Evolutionary conservation across 129 eudicot species (phyloP), one percentile per base, ranked within the genome.

Genomic region (Gnaphalium uliginosum): DNA sequence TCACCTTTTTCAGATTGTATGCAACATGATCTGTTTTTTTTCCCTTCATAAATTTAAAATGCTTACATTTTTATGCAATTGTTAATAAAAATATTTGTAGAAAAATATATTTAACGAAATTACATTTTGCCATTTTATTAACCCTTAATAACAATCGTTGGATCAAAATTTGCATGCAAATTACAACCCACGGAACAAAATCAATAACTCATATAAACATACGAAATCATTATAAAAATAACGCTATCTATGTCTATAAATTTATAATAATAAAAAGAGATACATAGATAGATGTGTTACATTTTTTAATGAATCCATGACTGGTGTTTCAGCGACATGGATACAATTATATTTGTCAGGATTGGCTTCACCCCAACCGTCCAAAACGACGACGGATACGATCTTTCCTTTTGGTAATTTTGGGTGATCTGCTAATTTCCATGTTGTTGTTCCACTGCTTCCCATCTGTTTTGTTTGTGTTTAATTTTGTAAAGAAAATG

Each of bases 331-430:
- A 35, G 98, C 98, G 29, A 86, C 85, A 81, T 89, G 94, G 85
- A 93, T 93, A 66, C 97, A 90, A 66, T 93, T 93, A 58, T 83
- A 93, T 72, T 88, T 51, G 67, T 93, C 79, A 2, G 92, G 89
- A 0, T 84, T 60, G 33, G 97, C 98, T 83, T 93, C 98, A 17
- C 97, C 98, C 98, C 98, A 93, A 8, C 98, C 98, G 74, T 93
- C 98, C 80, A 93, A 82, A 32, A 93, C 97, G 25, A 93, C 73
- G 78, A 93, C 62, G 14, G 91, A 97, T 23, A 93, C 32, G n/a
- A 71, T 71, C 84, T 90, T 93, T 25, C 89, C 98, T 81, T 93
- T 93, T 0, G 97, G 91, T 33, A 93, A 85, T 76, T 93, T 93
- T 0, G 96, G 96, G 43, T 93, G 96, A 81, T 90, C 98, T 39